Base-by-base conservation (phyloP, 1,284 basidiomycete genomes). In the Erythrobasidium hasegawianum region DNA sequence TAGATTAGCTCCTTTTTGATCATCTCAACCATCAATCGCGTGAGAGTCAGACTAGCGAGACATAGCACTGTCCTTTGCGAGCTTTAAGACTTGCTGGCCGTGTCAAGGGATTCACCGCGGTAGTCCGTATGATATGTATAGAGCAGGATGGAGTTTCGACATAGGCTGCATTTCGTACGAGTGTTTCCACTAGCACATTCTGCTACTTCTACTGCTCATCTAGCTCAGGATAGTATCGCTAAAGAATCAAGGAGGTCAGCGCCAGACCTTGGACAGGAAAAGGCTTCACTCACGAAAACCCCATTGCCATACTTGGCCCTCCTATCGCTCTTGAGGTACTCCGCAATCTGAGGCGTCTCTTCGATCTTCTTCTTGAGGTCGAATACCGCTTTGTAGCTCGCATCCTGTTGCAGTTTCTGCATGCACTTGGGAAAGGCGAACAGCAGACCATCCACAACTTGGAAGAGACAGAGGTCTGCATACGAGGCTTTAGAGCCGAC, bases 391-490 rank as follows among this genome's bases (percentile, higher is more conserved):
- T 75, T 71, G 71, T 79, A 81, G 56, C 77, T 71, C 43, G 71
- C 68, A 50, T 71, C 65, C n/a, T 71, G 66, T 43, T 71, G 54
- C 13, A 81, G 54, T 26, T 75, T 72, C 5, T 60, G 70, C 70
- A 80, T 72, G 13, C 78, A 76, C 39, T 74, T 77, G 2, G 83
- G 83, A 74, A 82, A 83, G 20, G 82, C 81, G 69, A 77, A 82
- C 18, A 73, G 64, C n/a, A 83, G 68, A 11, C 77, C 79, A 27
- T 76, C 75, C 29, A 75, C 69, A 20, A 79, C 70, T 50, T 82
- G 81, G 75, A 81, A 83, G 22, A 83, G 73, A 20, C 76, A 77
- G 16, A 83, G 74, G 71, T 84, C 83, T 22, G 82, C 83, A 14
- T 79, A 79, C 9, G 80, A 81, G 29, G 80, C 77, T 52, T 72